Conservation (phyloP, 768 basidiomycete species). For the Termitomyces sp. region DNA sequence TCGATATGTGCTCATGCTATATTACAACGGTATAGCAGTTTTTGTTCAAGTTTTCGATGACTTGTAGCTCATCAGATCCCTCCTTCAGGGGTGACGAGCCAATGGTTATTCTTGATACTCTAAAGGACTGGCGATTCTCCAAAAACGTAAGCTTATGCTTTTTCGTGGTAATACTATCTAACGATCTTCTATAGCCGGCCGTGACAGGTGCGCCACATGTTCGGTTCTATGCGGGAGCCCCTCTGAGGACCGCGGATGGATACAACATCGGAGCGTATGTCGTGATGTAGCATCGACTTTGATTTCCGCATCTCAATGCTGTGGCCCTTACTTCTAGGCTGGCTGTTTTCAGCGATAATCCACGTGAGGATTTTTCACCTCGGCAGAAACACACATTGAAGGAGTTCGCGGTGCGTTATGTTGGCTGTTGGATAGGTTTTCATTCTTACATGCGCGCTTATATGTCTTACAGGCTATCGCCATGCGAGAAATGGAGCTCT, state of each 20-base stretch:
- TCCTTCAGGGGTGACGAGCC: constrained; percentile 72
- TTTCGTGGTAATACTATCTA: background rate
- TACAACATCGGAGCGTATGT: constrained; percentile 81
- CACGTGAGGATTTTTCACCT: constrained; percentile 80
- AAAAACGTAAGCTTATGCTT: constrained; percentile 53
- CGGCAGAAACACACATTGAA: constrained; percentile 88
- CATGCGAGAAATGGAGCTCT: constrained; percentile 94
- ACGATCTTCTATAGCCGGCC: constrained; percentile 45
- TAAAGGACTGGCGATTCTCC: constrained; percentile 82
- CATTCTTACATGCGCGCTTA: background rate
- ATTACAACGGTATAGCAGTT: constrained; percentile 53
- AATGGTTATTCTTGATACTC: constrained; percentile 75
- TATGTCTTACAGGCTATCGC: constrained; percentile 54
- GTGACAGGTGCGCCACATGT: constrained; percentile 62
- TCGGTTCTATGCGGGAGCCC: constrained; percentile 90
- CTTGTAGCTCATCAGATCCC: background rate
- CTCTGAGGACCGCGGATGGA: constrained; percentile 83
- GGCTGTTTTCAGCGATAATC: constrained; percentile 79
- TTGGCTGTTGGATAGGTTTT: background rate
- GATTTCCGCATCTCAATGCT: background rate
- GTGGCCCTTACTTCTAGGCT: constrained; percentile 36
- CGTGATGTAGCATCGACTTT: background rate
- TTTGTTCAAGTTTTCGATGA: background rate
- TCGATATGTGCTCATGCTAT: constrained; percentile 86
- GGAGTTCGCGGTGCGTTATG: constrained; percentile 70